phyloP scores from a whole-genome alignment of 164 flowering plant species.

The Chimonanthus salicifolius region DNA sequence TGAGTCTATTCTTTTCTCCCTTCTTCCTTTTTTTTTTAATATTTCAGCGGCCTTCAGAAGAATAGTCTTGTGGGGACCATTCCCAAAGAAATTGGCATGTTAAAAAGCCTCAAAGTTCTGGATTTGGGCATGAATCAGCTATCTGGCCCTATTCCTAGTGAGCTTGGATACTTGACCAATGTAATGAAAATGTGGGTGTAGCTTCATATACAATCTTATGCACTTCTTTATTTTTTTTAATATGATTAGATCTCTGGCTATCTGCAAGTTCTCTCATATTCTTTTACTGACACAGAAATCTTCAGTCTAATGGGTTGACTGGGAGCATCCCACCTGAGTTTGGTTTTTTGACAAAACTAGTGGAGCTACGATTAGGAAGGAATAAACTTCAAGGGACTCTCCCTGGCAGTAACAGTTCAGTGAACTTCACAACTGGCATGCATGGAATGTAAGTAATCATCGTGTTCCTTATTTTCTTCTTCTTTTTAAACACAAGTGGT shows the following conservation, averaged over 20 bases:
- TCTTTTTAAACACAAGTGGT: not conserved
- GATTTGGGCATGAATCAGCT: conserved; percentile 82
- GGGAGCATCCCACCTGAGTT: conserved; percentile 69
- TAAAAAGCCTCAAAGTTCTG: conserved; percentile 60
- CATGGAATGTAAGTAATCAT: conserved; percentile 50
- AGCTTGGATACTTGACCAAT: conserved; percentile 57
- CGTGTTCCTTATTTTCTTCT: not conserved
- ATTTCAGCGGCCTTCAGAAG: conserved; percentile 54
- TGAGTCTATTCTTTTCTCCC: conserved; percentile 3
- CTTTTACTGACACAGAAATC: conserved; percentile 43
- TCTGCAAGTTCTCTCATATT: not conserved
- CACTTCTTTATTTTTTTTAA: not conserved
- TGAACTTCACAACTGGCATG: conserved; percentile 18
- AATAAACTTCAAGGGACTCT: conserved; percentile 77
- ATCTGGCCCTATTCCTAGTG: conserved; percentile 74
- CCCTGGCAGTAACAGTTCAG: conserved; percentile 39
- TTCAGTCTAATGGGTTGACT: conserved; percentile 76
- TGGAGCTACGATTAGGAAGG: conserved; percentile 66
- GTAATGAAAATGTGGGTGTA: conserved; percentile 47
- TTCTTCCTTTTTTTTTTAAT: not conserved
- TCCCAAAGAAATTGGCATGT: conserved; percentile 67
- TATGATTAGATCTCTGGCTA: not conserved
- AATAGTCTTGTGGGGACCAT: conserved; percentile 70
- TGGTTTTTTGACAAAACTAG: conserved; percentile 54
- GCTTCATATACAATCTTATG: not conserved